phyloP scores from a whole-genome alignment of 208 protist genomes.

The Leishmania lainsoni region DNA sequence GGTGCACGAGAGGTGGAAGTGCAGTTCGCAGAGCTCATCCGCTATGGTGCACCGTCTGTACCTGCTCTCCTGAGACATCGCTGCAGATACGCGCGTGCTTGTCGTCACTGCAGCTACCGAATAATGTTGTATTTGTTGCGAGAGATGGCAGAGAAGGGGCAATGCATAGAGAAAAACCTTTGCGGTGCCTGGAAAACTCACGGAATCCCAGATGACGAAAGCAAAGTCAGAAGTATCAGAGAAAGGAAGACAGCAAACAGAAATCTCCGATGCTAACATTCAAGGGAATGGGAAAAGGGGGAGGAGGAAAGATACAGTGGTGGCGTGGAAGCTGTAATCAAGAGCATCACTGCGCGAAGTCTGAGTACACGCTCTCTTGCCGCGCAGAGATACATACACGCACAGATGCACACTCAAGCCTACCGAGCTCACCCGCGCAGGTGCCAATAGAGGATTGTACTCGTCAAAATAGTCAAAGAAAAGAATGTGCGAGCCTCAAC shows the following conservation, averaged over 20 bases:
- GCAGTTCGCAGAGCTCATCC: neutral
- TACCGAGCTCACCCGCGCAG: no score
- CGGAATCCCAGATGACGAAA: neutral
- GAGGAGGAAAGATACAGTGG: neutral
- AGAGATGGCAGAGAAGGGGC: neutral
- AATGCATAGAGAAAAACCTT: neutral
- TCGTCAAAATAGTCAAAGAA: neutral
- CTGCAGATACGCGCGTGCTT: neutral
- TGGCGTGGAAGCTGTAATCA: neutral
- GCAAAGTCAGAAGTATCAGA: neutral
- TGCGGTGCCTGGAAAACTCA: neutral
- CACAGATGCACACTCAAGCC: neutral
- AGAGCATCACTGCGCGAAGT: neutral
- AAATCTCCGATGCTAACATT: neutral
- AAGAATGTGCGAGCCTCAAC: neutral
- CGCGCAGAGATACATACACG: constrained; percentile 3
- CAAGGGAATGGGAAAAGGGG: neutral
- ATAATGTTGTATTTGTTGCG: neutral
- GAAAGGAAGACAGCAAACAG: neutral
- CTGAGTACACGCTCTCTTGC: neutral
- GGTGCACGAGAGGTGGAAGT: neutral
- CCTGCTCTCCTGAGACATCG: neutral
- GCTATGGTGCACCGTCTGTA: neutral
- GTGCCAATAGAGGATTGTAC: neutral
- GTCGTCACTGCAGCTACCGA: neutral